Evolutionary conservation across 2,329 filamentous ascomycete species (phyloP), one percentile per base, ranked within the genome.

Genomic region (Myrmaecium sp.): DNA sequence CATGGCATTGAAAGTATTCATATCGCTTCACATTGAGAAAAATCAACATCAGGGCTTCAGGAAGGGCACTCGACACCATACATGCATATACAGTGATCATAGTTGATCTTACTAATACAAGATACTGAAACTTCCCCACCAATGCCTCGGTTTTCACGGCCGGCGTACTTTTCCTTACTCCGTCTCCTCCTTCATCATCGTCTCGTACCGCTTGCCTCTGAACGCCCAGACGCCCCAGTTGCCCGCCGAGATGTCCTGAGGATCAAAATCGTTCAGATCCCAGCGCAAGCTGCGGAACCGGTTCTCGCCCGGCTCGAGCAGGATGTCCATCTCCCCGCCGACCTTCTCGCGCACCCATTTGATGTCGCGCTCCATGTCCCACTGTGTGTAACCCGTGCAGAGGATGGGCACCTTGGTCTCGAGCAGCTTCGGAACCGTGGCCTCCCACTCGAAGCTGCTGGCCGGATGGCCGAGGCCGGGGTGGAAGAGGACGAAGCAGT

Each of bases 161-260:
- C n/a, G n/a, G n/a, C n/a, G n/a, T n/a, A n/a, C n/a, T n/a, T n/a
- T 20, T 20, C 18, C 18, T 20, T 20, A 4, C 30, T 30, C n/a
- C 43, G 41, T 20, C 17, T 40, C 41, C 6, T 66, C 58, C 44
- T 63, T 70, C 26, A 51, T 64, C 4, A 64, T 68, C 16, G 74
- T 64, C 54, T 80, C 74, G 37, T 80, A 94, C 70, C 86, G 77
- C 70, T 98, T 98, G 41, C 89, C 89, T 55, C 89, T 71, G 61
- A 98, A 98, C 9, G 77, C 83, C 82, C 91, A 98, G 2, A 93
- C 62, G 7, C 89, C 89, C 82, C 83, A 98, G 53, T 98, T 98
- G 29, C 89, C 86, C 44, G 82, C 91, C 41, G 76, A 93, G 35
- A 95, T 63, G 52, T 95, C 89, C 46, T 91, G 80, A 5, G 86